Base-by-base conservation (phyloP, 78 protist species). In the Pigoraptor vietnamica region DNA sequence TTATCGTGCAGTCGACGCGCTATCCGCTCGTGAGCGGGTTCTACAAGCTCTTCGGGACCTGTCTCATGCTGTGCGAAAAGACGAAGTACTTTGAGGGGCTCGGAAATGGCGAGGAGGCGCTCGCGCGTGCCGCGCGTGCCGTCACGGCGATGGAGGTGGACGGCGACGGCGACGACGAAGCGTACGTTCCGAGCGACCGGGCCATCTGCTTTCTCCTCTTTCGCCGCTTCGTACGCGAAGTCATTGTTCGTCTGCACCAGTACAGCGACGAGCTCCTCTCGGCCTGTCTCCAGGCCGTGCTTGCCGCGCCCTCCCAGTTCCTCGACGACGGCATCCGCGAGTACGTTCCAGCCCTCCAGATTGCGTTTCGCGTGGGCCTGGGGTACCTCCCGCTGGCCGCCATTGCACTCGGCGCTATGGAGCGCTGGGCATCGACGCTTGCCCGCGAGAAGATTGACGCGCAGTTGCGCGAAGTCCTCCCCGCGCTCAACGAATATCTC, bases 261-360 rank as follows among this genome's bases (percentile, higher is more conserved):
- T 96, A 38, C 48, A 92, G 90, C 35, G 97, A 93, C 89, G 98
- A 96, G 90, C 87, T 96, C 37, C 81, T 96, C 39, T n/a, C 92
- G 25, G 55, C 96, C 6, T 82, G 93, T n/a, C 83, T 95, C 23
- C 56, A 92, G 38, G 55, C 92, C 35, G 33, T 96, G 32, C 89
- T 95, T 36, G 40, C 97, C 0, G 23, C 82, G 24, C 98, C 98
- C 39, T 37, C 39, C 24, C 88, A 48, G 37, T 32, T 96, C 9
- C 86, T 94, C 33, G 34, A 40, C 32, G 40, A 84, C 24, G 39
- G 86, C 23, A 21, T 40, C 14, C 32, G n/a, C 55, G 89, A 32
- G 35, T 37, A 95, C 14, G 86, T 94, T 0, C 95, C 95, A 2
- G 88, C 95, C 23, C 39, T 94, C 6, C 33, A 38, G 6, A 39